Percentiles rank a stretch among this genome's conserved stretches.
Conservation (phyloP, 2,329 filamentous ascomycete species). For the Claviceps sp. region DNA sequence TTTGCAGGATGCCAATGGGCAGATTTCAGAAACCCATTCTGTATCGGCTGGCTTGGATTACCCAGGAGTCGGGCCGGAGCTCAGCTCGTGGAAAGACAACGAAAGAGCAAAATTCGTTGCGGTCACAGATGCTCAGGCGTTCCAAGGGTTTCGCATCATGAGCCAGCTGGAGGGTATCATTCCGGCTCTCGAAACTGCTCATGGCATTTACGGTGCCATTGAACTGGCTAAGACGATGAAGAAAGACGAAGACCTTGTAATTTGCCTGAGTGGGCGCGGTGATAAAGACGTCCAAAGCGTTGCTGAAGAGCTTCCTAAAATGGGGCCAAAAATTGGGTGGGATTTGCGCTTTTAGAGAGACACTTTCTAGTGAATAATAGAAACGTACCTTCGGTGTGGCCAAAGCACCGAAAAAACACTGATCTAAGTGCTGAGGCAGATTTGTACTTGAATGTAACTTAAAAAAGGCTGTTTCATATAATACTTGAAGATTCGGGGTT, state of each 20-base stretch:
- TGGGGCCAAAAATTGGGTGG: slow-evolving; percentile 80
- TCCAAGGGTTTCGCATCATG: slow-evolving; percentile 73
- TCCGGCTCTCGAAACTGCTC: slow-evolving; percentile 83
- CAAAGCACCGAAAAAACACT: too few species aligned
- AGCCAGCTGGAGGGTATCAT: slow-evolving; percentile 92
- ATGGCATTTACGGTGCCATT: slow-evolving; percentile 81
- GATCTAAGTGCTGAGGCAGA: neutral
- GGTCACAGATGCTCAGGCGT: slow-evolving; percentile 83
- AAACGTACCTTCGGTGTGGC: too few species aligned
- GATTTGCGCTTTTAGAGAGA: slow-evolving; percentile 45
- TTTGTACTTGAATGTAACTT: neutral
- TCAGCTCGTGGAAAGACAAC: slow-evolving; percentile 85
- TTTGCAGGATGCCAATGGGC: slow-evolving; percentile 81
- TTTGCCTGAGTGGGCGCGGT: slow-evolving; percentile 83
- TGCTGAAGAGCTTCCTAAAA: slow-evolving; percentile 76
- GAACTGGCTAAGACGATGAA: slow-evolving; percentile 87
- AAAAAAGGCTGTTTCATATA: neutral
- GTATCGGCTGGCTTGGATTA: slow-evolving; percentile 95
- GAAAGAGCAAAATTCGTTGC: slow-evolving; percentile 77
- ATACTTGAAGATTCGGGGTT: neutral
- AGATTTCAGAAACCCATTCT: slow-evolving; percentile 91
- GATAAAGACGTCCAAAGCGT: slow-evolving; percentile 99
- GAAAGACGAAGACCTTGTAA: slow-evolving; percentile 79
- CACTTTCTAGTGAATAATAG: neutral
- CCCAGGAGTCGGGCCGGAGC: slow-evolving; percentile 87